Evolutionary conservation across 805 yeast species (phyloP), one percentile per base, ranked within the genome.

Genomic region (Hanseniaspora nectarophila): DNA sequence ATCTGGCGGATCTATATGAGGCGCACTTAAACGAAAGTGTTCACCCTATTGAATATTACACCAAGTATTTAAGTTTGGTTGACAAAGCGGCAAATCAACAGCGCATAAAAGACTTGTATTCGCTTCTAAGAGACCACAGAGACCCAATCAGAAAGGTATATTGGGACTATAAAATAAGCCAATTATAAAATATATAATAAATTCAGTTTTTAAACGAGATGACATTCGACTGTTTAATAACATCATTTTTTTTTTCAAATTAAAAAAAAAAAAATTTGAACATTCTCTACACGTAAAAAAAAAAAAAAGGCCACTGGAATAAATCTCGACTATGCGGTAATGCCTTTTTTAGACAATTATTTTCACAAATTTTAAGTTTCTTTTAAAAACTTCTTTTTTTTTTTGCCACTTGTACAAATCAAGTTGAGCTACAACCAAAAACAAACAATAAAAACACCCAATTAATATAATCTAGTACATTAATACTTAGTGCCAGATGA

Each of bases 21-120:
- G 57, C 56, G 5, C 51, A 48, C 4, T 47, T 54, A 8, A 58
- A 56, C 15, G 63, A 56, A 6, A 56, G 87, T 2, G 68, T 80
- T 0, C 77, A 71, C 56, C 94, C 94, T 0, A 63, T 82, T 39
- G 90, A 85, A 59, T 55, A 75, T 8, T 65, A 83, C 33, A 82
- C 82, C 0, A 71, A 72, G 39, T 73, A 82, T 1, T 75, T 74
- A 54, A 54, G 65, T 9, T 13, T 40, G 34, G 37, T 43, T 32
- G 54, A 61, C 18, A 55, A 56, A 18, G 59, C 68, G 8, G 56
- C 65, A 1, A 60, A 70, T 5, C 42, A 51, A 1, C 59, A 57
- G 1, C 60, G 66, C 42, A 75, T 84, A 1, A 51, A 58, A 0
- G 61, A 66, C 21, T 72, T 79, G 0, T 82, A 78, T 57, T 69